A percentile compares a stretch with the other conserved stretches of the same genome.
These are phyloP conservation scores for Urtica urens DNA, from an alignment of 306 rosid species.

Conservation along the genomic window DNA sequence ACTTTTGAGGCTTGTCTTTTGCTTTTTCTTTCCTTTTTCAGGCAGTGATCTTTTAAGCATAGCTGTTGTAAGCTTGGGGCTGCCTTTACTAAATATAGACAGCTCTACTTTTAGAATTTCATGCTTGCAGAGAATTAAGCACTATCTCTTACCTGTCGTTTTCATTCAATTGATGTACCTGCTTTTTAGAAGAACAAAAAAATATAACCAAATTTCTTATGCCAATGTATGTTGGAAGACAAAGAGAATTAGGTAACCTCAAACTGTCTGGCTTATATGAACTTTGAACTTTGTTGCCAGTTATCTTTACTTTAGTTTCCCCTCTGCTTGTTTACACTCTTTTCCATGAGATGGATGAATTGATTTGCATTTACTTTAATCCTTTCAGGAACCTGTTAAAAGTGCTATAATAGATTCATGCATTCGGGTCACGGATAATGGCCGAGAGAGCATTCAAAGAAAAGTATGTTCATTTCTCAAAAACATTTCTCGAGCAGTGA, in stretches of 20 bases:
- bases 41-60: not conserved
- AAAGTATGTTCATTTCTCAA: slow-evolving; percentile 12
- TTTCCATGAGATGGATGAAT: not conserved
- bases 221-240: not conserved
- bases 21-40: slow-evolving; percentile 6
- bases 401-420: slow-evolving; percentile 25
- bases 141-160: not conserved
- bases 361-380: not conserved
- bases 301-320: not conserved
- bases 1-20: slow-evolving; percentile 12
- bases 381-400: slow-evolving; percentile 19
- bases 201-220: not conserved
- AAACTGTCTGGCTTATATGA: not conserved
- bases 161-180: not conserved
- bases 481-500: not conserved
- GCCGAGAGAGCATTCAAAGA: slow-evolving; percentile 30
- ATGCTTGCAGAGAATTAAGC: not conserved
- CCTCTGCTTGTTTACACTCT: not conserved
- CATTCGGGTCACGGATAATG: slow-evolving; percentile 28
- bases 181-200: no score
- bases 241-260: not conserved
- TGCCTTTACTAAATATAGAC: slow-evolving; percentile 5
- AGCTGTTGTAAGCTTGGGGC: slow-evolving; percentile 1
- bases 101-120: slow-evolving; percentile 1
- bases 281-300: not conserved